Evolutionary conservation across 1,139 yeast genomes (phyloP).

Genomic region (Zhuliangozyma parablackwelliae): DNA sequence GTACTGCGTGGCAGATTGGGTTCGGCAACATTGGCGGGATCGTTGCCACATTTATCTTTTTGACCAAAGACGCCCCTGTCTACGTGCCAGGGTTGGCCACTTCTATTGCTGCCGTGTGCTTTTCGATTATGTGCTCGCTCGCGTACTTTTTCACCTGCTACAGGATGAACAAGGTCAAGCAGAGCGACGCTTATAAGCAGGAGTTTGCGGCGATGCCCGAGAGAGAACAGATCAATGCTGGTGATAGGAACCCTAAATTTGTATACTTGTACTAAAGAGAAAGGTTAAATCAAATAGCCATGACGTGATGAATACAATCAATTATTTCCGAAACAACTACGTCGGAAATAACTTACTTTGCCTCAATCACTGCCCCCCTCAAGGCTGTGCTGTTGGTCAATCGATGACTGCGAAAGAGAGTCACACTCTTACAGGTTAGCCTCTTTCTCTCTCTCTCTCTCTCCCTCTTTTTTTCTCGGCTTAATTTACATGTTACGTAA

Average conservation of each 20-base stretch:
- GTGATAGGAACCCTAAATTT: conserved; percentile 66
- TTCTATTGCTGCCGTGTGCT: conserved; percentile 48
- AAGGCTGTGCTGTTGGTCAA: too few relatives aligned
- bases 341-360: too few relatives aligned
- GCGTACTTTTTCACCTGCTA: conserved; percentile 39
- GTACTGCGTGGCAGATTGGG: conserved; percentile 74
- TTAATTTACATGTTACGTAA: too few relatives aligned
- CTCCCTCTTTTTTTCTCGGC: too few relatives aligned
- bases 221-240: conserved; percentile 47
- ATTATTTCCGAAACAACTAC: too few relatives aligned
- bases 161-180: conserved; percentile 42
- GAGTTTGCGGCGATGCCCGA: conserved; percentile 45
- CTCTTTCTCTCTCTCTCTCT: too few relatives aligned
- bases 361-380: too few relatives aligned
- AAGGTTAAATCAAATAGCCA: too few relatives aligned
- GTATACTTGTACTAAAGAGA: conserved; percentile 27
- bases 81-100: conserved; percentile 55
- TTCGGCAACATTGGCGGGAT: conserved; percentile 85
- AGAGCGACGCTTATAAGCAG: conserved; percentile 28
- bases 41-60: conserved; percentile 61
- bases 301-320: too few relatives aligned
- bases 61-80: conserved; percentile 53
- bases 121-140: conserved; percentile 44
- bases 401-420: too few relatives aligned
- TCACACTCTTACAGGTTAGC: too few relatives aligned